These are phyloP conservation scores for Penicillium waksmanii DNA, from an alignment of 495 filamentous ascomycete genomes.

Conservation along the genomic window DNA sequence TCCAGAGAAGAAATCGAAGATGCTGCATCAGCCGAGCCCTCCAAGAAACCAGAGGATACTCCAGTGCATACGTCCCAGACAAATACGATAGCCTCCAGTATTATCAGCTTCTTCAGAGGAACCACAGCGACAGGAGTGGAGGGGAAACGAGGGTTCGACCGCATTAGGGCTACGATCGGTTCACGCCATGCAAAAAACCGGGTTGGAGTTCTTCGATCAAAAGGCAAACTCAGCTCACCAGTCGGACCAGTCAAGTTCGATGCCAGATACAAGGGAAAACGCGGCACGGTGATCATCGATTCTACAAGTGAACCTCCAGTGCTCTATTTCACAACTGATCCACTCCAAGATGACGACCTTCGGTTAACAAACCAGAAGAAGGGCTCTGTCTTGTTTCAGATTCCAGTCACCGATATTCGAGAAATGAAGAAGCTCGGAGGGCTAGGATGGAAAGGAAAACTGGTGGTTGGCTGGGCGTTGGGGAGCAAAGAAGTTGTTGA, in stretches of 20 bases:
- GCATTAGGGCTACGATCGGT: conserved; percentile 64
- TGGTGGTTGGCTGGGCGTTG: conserved; percentile 81
- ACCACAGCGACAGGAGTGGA: conserved; percentile 68
- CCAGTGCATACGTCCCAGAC: conserved; percentile 19
- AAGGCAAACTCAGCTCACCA: conserved; percentile 38
- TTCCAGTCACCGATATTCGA: conserved; percentile 60
- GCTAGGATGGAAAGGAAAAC: conserved; percentile 85
- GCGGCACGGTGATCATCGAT: conserved; percentile 71
- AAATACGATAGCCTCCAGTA: conserved; percentile 49
- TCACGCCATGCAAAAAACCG: conserved; percentile 67
- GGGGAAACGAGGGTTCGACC: conserved; percentile 70
- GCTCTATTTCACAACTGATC: conserved; percentile 53
- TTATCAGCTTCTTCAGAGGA: conserved; percentile 70
- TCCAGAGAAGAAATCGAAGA: conserved; percentile 56
- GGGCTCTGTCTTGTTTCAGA: conserved; percentile 41
- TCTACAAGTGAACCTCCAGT: conserved; percentile 45
- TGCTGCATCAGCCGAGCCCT: conserved; percentile 25
- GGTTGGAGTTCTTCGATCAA: conserved; percentile 64
- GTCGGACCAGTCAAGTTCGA: conserved; percentile 77
- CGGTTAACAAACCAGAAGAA: conserved; percentile 45
- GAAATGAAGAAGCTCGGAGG: conserved; percentile 84
- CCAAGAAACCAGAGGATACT: conserved; percentile 3
- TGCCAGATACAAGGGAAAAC: conserved; percentile 69
- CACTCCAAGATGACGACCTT: conserved; percentile 21
- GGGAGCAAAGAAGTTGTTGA: conserved; percentile 74